Conservation (phyloP, 2,329 filamentous ascomycete genomes). For the Beauveria pseudobassiana region DNA sequence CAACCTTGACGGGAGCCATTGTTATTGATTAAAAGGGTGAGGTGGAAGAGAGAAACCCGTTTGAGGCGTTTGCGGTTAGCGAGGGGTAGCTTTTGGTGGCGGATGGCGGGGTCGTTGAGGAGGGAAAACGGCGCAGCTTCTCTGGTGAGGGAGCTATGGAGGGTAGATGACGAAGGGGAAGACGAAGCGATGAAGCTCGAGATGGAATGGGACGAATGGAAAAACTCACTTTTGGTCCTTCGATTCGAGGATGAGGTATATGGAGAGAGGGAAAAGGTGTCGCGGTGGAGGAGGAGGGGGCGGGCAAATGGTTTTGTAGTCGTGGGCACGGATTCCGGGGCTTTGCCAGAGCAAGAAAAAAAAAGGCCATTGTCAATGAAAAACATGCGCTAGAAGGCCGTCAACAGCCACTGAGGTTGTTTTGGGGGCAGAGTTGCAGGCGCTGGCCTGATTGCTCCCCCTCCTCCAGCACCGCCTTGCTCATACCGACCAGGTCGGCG, state of each 20-base stretch:
- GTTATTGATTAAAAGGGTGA: constrained; percentile 23
- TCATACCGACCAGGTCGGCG: too few relatives aligned
- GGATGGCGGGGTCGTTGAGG: constrained; percentile 10
- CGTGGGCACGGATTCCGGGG: neutral
- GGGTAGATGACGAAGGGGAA: neutral
- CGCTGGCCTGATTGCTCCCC: neutral
- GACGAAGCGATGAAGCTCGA: neutral
- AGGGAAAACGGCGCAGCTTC: neutral
- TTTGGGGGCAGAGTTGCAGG: neutral
- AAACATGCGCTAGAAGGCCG: neutral
- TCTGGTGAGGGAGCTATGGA: neutral
- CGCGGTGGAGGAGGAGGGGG: constrained; percentile 7
- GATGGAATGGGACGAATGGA: neutral
- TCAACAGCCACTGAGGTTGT: neutral
- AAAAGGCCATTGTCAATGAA: neutral
- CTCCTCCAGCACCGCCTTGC: neutral
- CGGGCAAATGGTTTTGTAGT: constrained; percentile 10
- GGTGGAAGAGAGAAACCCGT: neutral
- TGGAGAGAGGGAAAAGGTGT: neutral
- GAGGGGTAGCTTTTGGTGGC: constrained; percentile 1
- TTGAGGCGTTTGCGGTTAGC: constrained; percentile 11
- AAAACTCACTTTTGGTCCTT: constrained; percentile 4
- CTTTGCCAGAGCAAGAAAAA: neutral
- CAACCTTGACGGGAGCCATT: constrained; percentile 62
- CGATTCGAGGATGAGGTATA: neutral